Evolutionary conservation across 768 basidiomycete genomes (phyloP), one percentile per base, ranked within the genome.

Genomic region (Mycena metata): DNA sequence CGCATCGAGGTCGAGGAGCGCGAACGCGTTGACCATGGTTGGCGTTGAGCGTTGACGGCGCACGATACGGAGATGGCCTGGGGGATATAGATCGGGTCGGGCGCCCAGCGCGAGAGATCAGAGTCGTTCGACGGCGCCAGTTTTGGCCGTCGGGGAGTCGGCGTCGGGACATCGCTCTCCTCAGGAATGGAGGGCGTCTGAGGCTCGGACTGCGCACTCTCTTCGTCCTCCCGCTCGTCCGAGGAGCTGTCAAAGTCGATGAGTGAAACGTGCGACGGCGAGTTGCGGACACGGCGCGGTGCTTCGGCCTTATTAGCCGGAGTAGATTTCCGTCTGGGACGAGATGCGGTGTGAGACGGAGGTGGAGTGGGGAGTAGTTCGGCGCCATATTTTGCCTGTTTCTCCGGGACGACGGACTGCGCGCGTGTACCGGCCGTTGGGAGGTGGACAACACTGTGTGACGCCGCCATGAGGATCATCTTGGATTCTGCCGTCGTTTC

Each of bases 231-330:
- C 1, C 64, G 61, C 11, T 64, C 70, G 9, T 64, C 62, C n/a
- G 57, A 51, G 5, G 70, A 68, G 35, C 46, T 46, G 7, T 67
- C 69, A 24, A 71, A 71, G 30, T 71, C 70, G 41, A 71, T 68
- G 15, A 57, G 60, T 3, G 70, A 71, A 9, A 71, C 63, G 12
- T 68, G 41, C 10, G 66, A 57, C 3, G 62, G 69, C 8, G 66
- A 60, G 55, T 63, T 47, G 30, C 6, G 16, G 19, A 68, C 33
- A 23, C 65, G 66, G n/a, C 39, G 39, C 39, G 36, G 35, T 36
- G 17, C 21, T 13, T 13, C 43, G 64, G 17, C 43, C 41, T 5
- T 30, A 30, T 30, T 30, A 30, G 3, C 30, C 30, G 69, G 65
- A 10, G 55, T 21, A 4, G 69, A 66, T 26, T 59, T 62, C 1